A percentile compares a stretch with the other conserved stretches of the same genome.
Evolutionary conservation across 108 stramenopile species (phyloP).

Genomic region (Discostella pseudostelligera): DNA sequence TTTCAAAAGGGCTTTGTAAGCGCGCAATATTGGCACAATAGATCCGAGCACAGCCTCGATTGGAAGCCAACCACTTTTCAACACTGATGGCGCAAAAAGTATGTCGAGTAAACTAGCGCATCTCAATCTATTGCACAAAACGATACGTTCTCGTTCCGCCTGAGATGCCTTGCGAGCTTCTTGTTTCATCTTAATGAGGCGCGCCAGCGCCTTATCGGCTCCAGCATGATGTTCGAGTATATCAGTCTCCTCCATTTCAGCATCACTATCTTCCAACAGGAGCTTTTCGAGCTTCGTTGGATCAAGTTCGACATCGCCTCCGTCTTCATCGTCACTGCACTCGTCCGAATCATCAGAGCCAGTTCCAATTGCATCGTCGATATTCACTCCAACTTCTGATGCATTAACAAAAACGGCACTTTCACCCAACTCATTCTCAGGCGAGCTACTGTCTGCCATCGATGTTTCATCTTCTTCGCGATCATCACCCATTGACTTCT

Average conservation of each 20-base stretch:
- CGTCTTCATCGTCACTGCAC: constrained; percentile 11
- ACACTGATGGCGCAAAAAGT: constrained; percentile 49
- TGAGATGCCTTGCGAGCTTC: constrained; percentile 81
- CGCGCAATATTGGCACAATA: constrained; percentile 55
- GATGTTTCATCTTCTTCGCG: constrained; percentile 38
- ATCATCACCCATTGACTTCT: constrained; percentile 7
- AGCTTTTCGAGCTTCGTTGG: constrained; percentile 59
- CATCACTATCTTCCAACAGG: constrained; percentile 79
- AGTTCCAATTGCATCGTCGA: constrained; percentile 43
- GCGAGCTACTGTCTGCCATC: constrained; percentile 25
- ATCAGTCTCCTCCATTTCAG: constrained; percentile 48
- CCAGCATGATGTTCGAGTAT: constrained; percentile 86
- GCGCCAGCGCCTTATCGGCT: constrained; percentile 81
- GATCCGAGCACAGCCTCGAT: constrained; percentile 52
- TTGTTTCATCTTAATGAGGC: constrained; percentile 80
- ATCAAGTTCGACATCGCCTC: constrained; percentile 58
- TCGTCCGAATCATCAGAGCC: constrained; percentile 20
- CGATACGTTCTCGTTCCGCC: constrained; percentile 66
- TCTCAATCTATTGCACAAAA: constrained; percentile 64
- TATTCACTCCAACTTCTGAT: constrained; percentile 33
- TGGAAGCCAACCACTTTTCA: constrained; percentile 50
- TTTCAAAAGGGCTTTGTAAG: constrained; percentile 45
- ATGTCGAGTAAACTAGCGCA: constrained; percentile 73
- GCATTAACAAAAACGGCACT: constrained; percentile 30
- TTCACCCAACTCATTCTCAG: constrained; percentile 50